These are phyloP conservation scores for Solanum lignicaule DNA, from an alignment of 257 asterid genomes.

Conservation along the genomic window DNA sequence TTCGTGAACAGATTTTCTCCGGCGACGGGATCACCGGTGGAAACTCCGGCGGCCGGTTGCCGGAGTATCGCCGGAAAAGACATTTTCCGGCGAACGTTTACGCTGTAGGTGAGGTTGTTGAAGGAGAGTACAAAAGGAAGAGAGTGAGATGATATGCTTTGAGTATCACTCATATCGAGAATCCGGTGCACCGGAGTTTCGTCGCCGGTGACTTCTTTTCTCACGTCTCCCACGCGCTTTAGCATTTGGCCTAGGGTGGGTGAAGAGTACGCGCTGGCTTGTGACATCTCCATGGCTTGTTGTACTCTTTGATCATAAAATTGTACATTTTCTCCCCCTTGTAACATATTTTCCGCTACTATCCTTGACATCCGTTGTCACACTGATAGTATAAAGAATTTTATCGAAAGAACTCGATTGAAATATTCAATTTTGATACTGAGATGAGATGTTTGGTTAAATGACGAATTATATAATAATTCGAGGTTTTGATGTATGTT, in stretches of 20 bases:
- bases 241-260: slow-evolving; percentile 30
- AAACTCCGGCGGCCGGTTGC: not conserved
- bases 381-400: not conserved
- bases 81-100: slow-evolving; percentile 24
- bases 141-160: not conserved
- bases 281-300: slow-evolving; percentile 7
- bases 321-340: slow-evolving; percentile 1
- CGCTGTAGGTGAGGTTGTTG: slow-evolving; percentile 48
- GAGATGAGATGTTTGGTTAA: not conserved
- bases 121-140: slow-evolving; percentile 65
- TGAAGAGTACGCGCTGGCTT: not conserved
- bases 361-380: slow-evolving; percentile 10
- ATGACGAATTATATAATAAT: not conserved
- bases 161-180: slow-evolving; percentile 28
- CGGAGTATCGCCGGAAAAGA: not conserved
- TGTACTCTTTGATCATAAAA: slow-evolving; percentile 11
- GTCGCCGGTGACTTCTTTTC: slow-evolving; percentile 55
- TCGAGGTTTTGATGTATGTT: not conserved
- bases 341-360: slow-evolving; percentile 16
- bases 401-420: not conserved
- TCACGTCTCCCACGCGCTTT: slow-evolving; percentile 20
- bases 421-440: not conserved
- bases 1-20: slow-evolving; percentile 10
- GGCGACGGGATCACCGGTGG: not conserved
- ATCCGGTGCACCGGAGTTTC: slow-evolving; percentile 70